Evolutionary conservation across 371 early-diverging fungal genomes (phyloP).

Genomic region (Mucor plumbeus): DNA sequence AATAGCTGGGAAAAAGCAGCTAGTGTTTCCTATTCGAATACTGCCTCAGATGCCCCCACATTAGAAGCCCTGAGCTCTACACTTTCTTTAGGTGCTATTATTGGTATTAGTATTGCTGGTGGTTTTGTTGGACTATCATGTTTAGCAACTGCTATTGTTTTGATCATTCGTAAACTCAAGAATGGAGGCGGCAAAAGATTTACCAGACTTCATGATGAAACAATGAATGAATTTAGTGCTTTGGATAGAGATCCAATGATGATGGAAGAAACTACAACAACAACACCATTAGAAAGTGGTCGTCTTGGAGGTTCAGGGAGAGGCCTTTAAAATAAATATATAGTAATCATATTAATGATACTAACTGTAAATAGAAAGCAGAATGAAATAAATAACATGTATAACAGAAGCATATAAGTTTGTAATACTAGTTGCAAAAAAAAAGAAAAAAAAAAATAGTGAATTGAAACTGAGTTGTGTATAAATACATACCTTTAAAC

Average conservation of each 20-base stretch:
- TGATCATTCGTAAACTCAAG: conserved; percentile 28
- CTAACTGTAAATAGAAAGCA: conserved; percentile 10
- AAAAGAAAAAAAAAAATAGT: background rate
- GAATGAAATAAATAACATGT: conserved; percentile 8
- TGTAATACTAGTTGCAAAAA: background rate
- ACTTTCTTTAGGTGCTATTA: conserved; percentile 25
- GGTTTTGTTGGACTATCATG: conserved; percentile 30
- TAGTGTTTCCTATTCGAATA: conserved; percentile 15
- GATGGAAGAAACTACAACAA: conserved; percentile 21
- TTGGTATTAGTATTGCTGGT: conserved; percentile 32
- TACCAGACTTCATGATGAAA: conserved; percentile 24
- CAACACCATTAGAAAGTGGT: conserved; percentile 9
- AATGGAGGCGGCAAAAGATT: conserved; percentile 15
- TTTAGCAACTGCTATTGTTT: conserved; percentile 15
- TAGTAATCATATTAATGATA: background rate
- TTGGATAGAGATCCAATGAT: conserved; percentile 28
- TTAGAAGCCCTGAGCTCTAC: background rate
- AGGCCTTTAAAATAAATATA: conserved; percentile 10
- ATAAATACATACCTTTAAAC: conserved; percentile 1
- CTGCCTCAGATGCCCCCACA: conserved; percentile 17
- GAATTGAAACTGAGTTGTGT: conserved; percentile 7
- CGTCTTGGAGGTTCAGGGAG: conserved; percentile 26
- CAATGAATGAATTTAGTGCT: conserved; percentile 16
- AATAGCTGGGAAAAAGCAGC: conserved; percentile 14
- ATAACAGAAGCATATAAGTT: conserved; percentile 2